Evolutionary conservation across 2,329 filamentous ascomycete species (phyloP).

Genomic region (Pseudogymnoascus sp.): DNA sequence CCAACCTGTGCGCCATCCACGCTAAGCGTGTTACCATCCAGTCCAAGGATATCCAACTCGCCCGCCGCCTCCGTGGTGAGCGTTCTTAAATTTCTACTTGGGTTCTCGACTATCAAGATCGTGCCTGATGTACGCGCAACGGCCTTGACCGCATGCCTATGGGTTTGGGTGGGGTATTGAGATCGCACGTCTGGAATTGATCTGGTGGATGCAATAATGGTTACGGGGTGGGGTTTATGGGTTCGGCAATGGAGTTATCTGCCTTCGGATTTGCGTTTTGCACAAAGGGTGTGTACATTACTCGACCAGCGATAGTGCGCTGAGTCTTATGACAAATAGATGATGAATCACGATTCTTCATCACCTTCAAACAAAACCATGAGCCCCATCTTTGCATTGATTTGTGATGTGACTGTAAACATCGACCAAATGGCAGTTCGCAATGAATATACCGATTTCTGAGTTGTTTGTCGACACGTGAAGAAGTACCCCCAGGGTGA

Average conservation of each 20-base stretch:
- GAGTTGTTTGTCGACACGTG: too few relatives aligned
- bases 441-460: too few relatives aligned
- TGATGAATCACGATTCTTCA: conserved; percentile 10
- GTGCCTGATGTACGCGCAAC: conserved; percentile 13
- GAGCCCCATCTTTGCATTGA: neutral
- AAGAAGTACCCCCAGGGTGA: too few relatives aligned
- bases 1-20: conserved; percentile 97
- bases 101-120: conserved; percentile 10
- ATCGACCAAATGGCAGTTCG: too few relatives aligned
- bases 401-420: neutral
- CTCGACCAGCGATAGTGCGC: conserved; percentile 24
- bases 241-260: conserved; percentile 11
- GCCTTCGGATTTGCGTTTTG: conserved; percentile 17
- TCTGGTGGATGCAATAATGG: conserved; percentile 11
- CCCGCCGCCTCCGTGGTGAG: conserved; percentile 89
- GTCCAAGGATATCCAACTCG: conserved; percentile 91
- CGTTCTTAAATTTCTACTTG: conserved; percentile 55
- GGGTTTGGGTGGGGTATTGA: conserved; percentile 1
- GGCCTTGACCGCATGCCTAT: conserved; percentile 10
- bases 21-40: conserved; percentile 99
- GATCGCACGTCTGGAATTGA: conserved; percentile 2
- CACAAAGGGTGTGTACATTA: conserved; percentile 24
- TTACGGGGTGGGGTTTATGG: conserved; percentile 18
- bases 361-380: conserved; percentile 5
- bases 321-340: conserved; percentile 21